Evolutionary conservation across 2,329 filamentous ascomycete genomes (phyloP).

Genomic region (Fusarium proliferatum): DNA sequence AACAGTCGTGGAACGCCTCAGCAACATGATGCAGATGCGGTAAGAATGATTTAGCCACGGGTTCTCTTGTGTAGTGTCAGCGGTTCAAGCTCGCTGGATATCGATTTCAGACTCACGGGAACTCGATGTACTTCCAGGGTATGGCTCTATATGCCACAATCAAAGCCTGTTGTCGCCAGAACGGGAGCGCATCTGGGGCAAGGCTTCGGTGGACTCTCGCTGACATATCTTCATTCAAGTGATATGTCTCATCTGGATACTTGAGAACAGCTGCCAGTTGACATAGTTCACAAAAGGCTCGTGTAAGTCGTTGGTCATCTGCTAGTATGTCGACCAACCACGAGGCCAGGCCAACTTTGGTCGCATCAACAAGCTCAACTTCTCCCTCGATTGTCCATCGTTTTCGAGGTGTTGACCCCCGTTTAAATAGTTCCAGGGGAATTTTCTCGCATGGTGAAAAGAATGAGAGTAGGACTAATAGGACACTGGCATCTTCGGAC

Average conservation of each 20-base stretch:
- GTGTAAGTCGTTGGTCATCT: conserved; percentile 15
- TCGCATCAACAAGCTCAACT: conserved; percentile 47
- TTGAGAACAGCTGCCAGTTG: conserved; percentile 16
- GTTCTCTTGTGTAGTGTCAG: conserved; percentile 26
- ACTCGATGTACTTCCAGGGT: conserved; percentile 41
- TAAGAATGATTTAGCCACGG: conserved; percentile 28
- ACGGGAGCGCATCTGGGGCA: conserved; percentile 14
- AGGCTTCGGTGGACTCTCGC: conserved; percentile 23
- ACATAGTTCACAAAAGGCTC: conserved; percentile 23
- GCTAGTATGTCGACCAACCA: conserved; percentile 23
- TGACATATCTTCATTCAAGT: conserved; percentile 33
- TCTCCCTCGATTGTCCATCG: conserved; percentile 36
- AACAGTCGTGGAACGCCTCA: conserved; percentile 26
- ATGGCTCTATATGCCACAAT: conserved; percentile 35
- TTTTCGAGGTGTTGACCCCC: conserved; percentile 40
- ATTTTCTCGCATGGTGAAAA: conserved; percentile 35
- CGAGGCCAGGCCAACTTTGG: conserved; percentile 34
- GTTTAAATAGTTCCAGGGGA: conserved; percentile 33
- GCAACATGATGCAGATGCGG: conserved; percentile 34
- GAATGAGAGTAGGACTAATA: conserved; percentile 37
- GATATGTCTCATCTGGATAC: conserved; percentile 28
- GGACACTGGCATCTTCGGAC: conserved; percentile 35
- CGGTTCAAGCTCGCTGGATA: conserved; percentile 1
- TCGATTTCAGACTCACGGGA: conserved; percentile 28
- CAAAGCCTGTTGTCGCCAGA: conserved; percentile 37